Conservation (phyloP, 805 yeast species). For the Saccharomycopsis lassenensis region DNA sequence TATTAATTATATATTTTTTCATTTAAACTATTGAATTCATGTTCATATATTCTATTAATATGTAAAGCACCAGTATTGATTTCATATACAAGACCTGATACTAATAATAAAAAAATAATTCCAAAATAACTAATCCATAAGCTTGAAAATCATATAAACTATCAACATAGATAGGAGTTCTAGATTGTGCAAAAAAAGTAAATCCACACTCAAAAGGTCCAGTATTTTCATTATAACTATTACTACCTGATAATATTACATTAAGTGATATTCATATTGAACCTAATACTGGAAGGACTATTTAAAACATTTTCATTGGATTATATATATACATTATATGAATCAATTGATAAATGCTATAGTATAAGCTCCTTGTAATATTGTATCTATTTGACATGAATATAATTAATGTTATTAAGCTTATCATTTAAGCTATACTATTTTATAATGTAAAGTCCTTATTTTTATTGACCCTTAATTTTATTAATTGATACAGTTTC, state of each 20-base stretch:
- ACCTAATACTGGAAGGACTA: slow-evolving; percentile 18
- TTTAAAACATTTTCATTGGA: slow-evolving; percentile 18
- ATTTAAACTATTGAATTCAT: slow-evolving; percentile 5
- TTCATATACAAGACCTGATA: slow-evolving; percentile 19
- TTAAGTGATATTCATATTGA: slow-evolving; percentile 18
- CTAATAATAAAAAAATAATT: slow-evolving; percentile 17
- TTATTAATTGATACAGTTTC: slow-evolving; percentile 17
- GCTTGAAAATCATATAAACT: slow-evolving; percentile 15
- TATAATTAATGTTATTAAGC: slow-evolving; percentile 18
- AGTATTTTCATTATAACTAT: slow-evolving; percentile 19
- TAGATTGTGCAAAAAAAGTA: slow-evolving; percentile 17
- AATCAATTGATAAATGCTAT: slow-evolving; percentile 16
- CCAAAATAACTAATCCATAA: slow-evolving; percentile 18
- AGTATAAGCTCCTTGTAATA: slow-evolving; percentile 19
- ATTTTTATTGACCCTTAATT: slow-evolving; percentile 12
- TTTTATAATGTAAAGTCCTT: slow-evolving; percentile 13
- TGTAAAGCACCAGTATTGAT: slow-evolving; percentile 19
- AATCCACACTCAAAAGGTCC: slow-evolving; percentile 20
- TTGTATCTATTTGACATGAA: slow-evolving; percentile 18
- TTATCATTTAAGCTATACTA: slow-evolving; percentile 19
- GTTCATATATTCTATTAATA: slow-evolving; percentile 18
- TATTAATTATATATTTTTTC: slow-evolving; percentile 5
- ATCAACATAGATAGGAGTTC: slow-evolving; percentile 17
- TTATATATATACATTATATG: slow-evolving; percentile 18
- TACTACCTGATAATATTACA: slow-evolving; percentile 13